Evolutionary conservation across 208 protist genomes (phyloP).

Genomic region (Crithidia bombi): DNA sequence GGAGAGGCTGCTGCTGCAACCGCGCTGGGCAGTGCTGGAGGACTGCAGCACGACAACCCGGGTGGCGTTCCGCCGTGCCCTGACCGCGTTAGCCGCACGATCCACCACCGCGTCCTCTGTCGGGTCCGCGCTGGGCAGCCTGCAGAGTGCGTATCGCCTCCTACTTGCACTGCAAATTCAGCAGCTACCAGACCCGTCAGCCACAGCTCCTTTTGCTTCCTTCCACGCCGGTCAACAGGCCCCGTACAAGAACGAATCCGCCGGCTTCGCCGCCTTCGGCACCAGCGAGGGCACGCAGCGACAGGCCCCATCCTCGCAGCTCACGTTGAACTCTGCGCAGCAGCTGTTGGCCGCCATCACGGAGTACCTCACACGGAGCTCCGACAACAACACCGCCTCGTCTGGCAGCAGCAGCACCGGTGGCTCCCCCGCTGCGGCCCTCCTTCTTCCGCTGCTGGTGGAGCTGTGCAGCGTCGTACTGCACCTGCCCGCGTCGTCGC

Average conservation of each 20-base stretch:
- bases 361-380: constrained; percentile 17
- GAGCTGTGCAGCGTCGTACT: constrained; percentile 56
- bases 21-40: constrained; percentile 23
- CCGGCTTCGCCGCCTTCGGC: not conserved
- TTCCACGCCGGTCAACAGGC: not conserved
- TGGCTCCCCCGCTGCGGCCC: constrained; percentile 43
- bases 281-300: not conserved
- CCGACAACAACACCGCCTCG: not conserved
- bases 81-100: constrained; percentile 18
- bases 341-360: constrained; percentile 27
- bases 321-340: constrained; percentile 27
- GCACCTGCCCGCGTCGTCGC: constrained; percentile 9
- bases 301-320: constrained; percentile 4
- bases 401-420: not conserved
- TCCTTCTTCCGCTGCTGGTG: constrained; percentile 63
- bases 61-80: constrained; percentile 27
- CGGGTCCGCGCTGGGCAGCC: constrained; percentile 22
- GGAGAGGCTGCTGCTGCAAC: constrained; percentile 33
- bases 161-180: constrained; percentile 57
- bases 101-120: not conserved
- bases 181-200: constrained; percentile 8
- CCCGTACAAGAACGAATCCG: not conserved
- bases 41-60: constrained; percentile 27
- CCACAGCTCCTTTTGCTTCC: not conserved
- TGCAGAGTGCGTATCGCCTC: constrained; percentile 54